Conservation (phyloP, 257 asterid species). For the Solanum appendiculatum region DNA sequence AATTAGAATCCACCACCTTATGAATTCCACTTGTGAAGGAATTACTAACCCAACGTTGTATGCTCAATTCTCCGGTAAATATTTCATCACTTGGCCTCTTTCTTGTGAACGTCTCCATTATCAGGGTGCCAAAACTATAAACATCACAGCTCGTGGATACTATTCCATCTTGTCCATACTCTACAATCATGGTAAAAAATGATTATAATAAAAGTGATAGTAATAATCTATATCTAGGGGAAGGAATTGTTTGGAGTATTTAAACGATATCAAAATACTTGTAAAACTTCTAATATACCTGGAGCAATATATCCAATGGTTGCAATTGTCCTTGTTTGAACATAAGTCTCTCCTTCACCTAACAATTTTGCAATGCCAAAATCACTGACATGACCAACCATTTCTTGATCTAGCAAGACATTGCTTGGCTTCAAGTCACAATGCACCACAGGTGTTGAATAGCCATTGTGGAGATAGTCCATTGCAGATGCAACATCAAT, state of each 20-base stretch:
- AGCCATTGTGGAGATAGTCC: not conserved
- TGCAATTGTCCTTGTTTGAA: not conserved
- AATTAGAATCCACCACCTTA: not conserved
- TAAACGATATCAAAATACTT: too few relatives aligned
- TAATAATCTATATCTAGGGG: too few relatives aligned
- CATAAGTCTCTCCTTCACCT: not conserved
- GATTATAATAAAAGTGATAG: too few relatives aligned
- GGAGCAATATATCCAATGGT: not conserved
- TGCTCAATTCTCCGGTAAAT: not conserved
- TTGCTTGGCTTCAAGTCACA: not conserved
- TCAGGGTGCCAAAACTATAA: not conserved
- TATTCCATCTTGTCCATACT: not conserved
- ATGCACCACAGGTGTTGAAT: not conserved
- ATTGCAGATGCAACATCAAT: not conserved
- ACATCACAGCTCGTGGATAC: not conserved
- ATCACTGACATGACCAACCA: not conserved
- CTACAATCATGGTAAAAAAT: not conserved
- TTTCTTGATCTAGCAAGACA: not conserved
- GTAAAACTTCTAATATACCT: too few relatives aligned
- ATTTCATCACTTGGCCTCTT: not conserved
- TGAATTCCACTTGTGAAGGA: not conserved
- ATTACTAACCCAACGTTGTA: not conserved
- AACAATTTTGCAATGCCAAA: not conserved
- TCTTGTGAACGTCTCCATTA: not conserved
- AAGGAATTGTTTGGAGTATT: too few relatives aligned